Evolutionary conservation across 2,329 filamentous ascomycete species (phyloP).

Genomic region (Aspergillus tamarii): DNA sequence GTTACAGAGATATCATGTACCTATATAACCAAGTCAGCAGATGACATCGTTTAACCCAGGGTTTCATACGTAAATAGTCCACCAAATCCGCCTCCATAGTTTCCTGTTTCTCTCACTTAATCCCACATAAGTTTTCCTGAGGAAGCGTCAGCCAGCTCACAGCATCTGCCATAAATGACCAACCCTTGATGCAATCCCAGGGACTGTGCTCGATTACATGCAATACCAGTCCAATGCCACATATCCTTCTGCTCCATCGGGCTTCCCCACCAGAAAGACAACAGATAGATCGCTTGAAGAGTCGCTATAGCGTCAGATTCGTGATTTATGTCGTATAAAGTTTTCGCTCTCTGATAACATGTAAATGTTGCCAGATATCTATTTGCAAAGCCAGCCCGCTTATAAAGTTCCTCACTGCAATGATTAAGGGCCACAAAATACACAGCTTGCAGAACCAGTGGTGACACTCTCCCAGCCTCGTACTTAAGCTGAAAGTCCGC

Average conservation of each 20-base stretch:
- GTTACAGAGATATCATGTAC: slow-evolving; percentile 11
- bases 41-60: not conserved
- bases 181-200: slow-evolving; percentile 8
- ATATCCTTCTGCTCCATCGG: slow-evolving; percentile 15
- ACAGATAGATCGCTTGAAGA: slow-evolving; percentile 6
- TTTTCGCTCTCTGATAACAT: slow-evolving; percentile 6
- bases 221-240: slow-evolving; percentile 14
- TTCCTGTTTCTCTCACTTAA: not conserved
- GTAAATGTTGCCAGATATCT: not conserved
- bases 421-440: not conserved
- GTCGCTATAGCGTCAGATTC: slow-evolving; percentile 13
- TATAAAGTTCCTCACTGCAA: not conserved
- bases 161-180: not conserved
- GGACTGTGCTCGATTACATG: slow-evolving; percentile 10
- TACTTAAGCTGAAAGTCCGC: slow-evolving; percentile 9
- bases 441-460: slow-evolving; percentile 9
- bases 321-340: slow-evolving; percentile 11
- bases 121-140: not conserved
- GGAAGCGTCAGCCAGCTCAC: not conserved
- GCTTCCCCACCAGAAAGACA: slow-evolving; percentile 14
- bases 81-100: not conserved
- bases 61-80: not conserved
- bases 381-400: not conserved
- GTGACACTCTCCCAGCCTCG: slow-evolving; percentile 1
- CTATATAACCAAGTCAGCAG: not conserved